Conservation (phyloP, 176 grass and related monocot genomes). For the Aegilops tauschii region DNA sequence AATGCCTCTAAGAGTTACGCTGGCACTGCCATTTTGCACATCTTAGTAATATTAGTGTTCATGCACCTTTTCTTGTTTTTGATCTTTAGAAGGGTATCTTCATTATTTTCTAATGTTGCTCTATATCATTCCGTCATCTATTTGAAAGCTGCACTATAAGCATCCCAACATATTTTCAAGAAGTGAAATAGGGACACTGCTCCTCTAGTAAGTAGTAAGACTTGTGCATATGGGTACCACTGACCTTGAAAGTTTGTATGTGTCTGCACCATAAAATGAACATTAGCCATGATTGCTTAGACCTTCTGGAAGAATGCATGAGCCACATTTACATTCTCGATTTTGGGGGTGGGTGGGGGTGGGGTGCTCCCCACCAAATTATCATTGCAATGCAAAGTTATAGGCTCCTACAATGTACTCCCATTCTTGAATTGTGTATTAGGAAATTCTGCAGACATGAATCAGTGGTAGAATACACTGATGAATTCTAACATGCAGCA, state of each 20-base stretch:
- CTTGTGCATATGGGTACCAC: not conserved
- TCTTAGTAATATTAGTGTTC: not conserved
- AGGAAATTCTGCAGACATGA: constrained; percentile 13
- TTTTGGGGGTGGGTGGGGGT: no score
- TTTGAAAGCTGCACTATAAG: not conserved
- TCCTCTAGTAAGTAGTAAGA: not conserved
- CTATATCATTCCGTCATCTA: not conserved
- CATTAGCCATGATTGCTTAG: not conserved
- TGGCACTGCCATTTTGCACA: not conserved
- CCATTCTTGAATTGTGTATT: not conserved
- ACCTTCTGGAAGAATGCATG: not conserved
- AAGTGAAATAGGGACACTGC: not conserved
- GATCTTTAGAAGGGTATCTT: not conserved
- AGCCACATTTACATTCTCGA: not conserved
- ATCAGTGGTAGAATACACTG: constrained; percentile 5
- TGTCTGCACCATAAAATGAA: not conserved
- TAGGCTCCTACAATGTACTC: not conserved
- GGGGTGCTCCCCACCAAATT: no score
- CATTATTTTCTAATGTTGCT: not conserved
- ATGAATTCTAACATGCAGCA: constrained; percentile 64
- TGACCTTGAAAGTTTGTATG: not conserved
- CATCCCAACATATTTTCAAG: constrained; percentile 4
- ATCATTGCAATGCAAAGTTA: not conserved
- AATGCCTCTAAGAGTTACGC: not conserved
- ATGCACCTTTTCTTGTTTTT: not conserved